These are phyloP conservation scores for Rhododendron molle DNA, from an alignment of 148 eudicot genomes.

Conservation along the genomic window DNA sequence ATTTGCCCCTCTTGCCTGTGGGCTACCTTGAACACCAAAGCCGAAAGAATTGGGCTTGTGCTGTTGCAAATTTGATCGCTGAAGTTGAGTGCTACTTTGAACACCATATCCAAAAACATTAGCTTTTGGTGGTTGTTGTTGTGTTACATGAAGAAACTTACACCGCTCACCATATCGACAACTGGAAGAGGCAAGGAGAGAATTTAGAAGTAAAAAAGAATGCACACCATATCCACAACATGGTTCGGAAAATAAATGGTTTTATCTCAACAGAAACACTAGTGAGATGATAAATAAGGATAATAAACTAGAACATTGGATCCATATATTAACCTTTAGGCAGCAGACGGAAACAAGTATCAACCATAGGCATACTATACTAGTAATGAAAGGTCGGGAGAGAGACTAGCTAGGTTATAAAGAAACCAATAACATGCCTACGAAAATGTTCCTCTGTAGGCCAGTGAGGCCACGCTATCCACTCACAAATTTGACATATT, in stretches of 20 bases:
- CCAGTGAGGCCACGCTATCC: background rate
- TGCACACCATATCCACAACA: background rate
- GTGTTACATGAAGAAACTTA: conserved; percentile 56
- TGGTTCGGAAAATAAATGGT: background rate
- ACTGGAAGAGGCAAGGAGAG: conserved; percentile 36
- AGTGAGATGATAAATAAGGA: background rate
- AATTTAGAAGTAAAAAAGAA: background rate
- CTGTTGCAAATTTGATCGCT: conserved; percentile 44
- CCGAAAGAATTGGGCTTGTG: conserved; percentile 82
- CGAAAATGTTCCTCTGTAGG: background rate
- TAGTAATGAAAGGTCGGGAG: background rate
- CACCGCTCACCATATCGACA: conserved; percentile 83
- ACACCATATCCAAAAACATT: conserved; percentile 69
- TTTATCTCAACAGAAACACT: background rate
- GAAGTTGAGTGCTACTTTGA: conserved; percentile 46
- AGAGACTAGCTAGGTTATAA: background rate
- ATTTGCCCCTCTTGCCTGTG: conserved; percentile 39
- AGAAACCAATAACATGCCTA: background rate
- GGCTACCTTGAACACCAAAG: conserved; percentile 62
- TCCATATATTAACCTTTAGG: background rate
- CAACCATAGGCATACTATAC: background rate
- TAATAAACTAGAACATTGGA: background rate
- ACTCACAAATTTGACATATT: background rate
- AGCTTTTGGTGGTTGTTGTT: conserved; percentile 46
- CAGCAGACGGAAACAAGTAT: background rate